Conservation (phyloP, 805 yeast species). For the Starmerella khaoyaiensis region DNA sequence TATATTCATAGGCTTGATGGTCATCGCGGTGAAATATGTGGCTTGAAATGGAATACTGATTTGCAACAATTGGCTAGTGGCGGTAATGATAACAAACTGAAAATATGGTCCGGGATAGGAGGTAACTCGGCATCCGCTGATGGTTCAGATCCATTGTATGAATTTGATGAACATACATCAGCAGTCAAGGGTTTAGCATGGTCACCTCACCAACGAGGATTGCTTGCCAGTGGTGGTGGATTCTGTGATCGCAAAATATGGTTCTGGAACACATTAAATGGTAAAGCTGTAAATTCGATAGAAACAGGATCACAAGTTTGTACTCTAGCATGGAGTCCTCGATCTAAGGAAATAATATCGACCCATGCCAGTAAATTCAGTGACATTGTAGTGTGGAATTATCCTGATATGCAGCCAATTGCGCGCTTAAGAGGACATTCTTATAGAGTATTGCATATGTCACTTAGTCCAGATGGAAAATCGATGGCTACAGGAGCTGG, state of each 20-base stretch:
- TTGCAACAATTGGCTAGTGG: slow-evolving; percentile 90
- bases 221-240: slow-evolving; percentile 93
- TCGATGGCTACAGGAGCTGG: slow-evolving; percentile 98
- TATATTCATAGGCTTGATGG: slow-evolving; percentile 54
- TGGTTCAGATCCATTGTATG: slow-evolving; percentile 45
- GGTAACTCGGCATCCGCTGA: slow-evolving; percentile 12
- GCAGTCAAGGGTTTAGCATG: slow-evolving; percentile 95
- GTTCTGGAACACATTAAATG: slow-evolving; percentile 83
- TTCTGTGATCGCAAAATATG: slow-evolving; percentile 84
- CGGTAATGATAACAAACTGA: slow-evolving; percentile 79
- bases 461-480: slow-evolving; percentile 90
- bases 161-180: slow-evolving; percentile 73
- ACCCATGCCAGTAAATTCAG: slow-evolving; percentile 90
- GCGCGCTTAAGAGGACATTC: slow-evolving; percentile 93
- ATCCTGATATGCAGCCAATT: slow-evolving; percentile 80
- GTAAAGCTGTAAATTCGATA: slow-evolving; percentile 58
- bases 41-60: slow-evolving; percentile 83
- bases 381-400: slow-evolving; percentile 88
- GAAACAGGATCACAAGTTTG: slow-evolving; percentile 96
- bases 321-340: slow-evolving; percentile 83
- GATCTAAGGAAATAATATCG: slow-evolving; percentile 82
- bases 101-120: slow-evolving; percentile 71
- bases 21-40: slow-evolving; percentile 93
- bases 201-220: slow-evolving; percentile 94
- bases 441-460: slow-evolving; percentile 74